Conservation (phyloP, 1,139 yeast species). For the Zygoascus hellenicus region DNA sequence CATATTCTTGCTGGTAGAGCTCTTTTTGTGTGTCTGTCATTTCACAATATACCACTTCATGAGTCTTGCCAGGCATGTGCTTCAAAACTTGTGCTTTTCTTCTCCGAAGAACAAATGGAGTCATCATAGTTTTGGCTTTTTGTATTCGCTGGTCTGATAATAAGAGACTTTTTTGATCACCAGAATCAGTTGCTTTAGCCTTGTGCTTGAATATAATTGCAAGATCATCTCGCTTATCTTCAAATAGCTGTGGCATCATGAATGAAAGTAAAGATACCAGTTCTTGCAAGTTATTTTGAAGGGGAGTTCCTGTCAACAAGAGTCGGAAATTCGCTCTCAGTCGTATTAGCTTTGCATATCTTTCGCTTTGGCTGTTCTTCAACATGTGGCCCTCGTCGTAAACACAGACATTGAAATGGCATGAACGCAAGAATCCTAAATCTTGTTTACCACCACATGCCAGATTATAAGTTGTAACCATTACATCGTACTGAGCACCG, state of each 20-base stretch:
- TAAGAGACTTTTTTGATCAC: conserved; percentile 61
- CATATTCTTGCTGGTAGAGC: conserved; percentile 57
- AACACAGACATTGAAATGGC: conserved; percentile 78
- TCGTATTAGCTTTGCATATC: conserved; percentile 82
- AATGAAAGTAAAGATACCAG: conserved; percentile 84
- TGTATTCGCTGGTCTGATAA: conserved; percentile 85
- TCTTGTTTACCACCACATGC: conserved; percentile 87
- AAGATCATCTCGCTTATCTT: conserved; percentile 75
- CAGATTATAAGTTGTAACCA: conserved; percentile 88
- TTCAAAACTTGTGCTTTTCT: conserved; percentile 86
- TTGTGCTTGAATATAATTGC: conserved; percentile 78
- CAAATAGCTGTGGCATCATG: conserved; percentile 78
- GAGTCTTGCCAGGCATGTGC: conserved; percentile 75
- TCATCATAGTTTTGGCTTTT: conserved; percentile 96
- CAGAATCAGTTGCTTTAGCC: conserved; percentile 54
- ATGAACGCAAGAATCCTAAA: conserved; percentile 65
- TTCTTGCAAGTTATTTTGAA: conserved; percentile 88
- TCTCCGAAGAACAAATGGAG: conserved; percentile 91
- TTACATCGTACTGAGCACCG: conserved; percentile 69
- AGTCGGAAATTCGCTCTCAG: conserved; percentile 75
- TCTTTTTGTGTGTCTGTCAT: conserved; percentile 51
- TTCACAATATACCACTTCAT: conserved; percentile 58
- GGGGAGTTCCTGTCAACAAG: conserved; percentile 90
- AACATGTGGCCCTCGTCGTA: conserved; percentile 98
- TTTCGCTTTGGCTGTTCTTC: conserved; percentile 81